Conservation (phyloP, 2,329 filamentous ascomycete genomes). For the Geosmithia putterillii region DNA sequence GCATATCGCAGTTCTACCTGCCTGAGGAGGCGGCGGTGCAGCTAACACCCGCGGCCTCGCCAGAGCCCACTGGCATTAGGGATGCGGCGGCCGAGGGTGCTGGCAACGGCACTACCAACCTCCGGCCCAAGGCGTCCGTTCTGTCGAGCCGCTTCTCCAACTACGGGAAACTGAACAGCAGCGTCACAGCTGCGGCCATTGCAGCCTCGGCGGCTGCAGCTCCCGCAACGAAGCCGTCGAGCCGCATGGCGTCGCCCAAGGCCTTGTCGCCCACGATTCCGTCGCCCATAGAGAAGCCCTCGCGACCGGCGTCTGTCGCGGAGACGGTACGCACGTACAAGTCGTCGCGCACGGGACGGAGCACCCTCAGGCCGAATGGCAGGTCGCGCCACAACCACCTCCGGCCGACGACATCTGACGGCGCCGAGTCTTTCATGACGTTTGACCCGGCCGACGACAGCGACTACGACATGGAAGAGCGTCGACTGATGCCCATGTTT, state of each 20-base stretch:
- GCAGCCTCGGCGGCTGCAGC: slow-evolving; percentile 4
- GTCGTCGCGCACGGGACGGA: slow-evolving; percentile 11
- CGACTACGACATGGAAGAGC: slow-evolving; percentile 33
- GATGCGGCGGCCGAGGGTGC: slow-evolving; percentile 3
- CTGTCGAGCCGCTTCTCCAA: slow-evolving; percentile 5
- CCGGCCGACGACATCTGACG: slow-evolving; percentile 5
- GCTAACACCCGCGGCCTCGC: background rate
- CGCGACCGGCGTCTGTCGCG: slow-evolving; percentile 16
- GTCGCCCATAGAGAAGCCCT: slow-evolving; percentile 4
- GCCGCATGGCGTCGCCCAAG: background rate
- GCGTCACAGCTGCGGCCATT: slow-evolving; percentile 1
- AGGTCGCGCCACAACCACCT: background rate
- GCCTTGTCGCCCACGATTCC: too few relatives aligned
- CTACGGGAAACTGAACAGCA: background rate
- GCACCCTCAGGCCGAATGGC: slow-evolving; percentile 1
- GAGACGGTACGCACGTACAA: slow-evolving; percentile 18
- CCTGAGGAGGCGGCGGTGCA: slow-evolving; percentile 18
- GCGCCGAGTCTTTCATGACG: slow-evolving; percentile 18
- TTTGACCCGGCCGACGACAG: slow-evolving; percentile 25
- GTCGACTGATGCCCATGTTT: slow-evolving; percentile 39
- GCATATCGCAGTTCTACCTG: slow-evolving; percentile 26
- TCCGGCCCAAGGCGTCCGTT: slow-evolving; percentile 12
- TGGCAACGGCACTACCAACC: slow-evolving; percentile 12
- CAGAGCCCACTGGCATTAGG: slow-evolving; percentile 5
- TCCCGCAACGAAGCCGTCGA: background rate